phyloP scores from a whole-genome alignment of 305 asterid species.

The Euphrasia arctica region DNA sequence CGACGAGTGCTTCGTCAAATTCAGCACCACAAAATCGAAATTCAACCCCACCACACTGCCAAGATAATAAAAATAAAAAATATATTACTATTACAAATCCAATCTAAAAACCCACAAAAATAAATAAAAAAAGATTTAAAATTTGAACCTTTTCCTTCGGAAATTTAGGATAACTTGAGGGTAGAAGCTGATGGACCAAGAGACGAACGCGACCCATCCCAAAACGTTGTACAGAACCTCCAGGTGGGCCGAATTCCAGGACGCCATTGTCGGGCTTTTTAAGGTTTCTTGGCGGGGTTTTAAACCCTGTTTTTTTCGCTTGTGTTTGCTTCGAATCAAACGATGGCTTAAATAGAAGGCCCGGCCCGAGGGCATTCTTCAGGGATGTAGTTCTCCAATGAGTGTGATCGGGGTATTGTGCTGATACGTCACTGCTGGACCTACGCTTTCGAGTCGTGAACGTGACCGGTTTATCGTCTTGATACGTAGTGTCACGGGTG shows the following conservation, averaged over 20 bases:
- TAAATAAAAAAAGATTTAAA: not conserved
- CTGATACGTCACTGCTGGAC: not conserved
- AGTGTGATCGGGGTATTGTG: not conserved
- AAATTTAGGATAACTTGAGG: constrained; percentile 77
- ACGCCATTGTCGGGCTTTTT: constrained; percentile 41
- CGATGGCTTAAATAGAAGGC: constrained; percentile 6
- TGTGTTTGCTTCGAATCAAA: not conserved
- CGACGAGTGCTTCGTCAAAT: constrained; percentile 90
- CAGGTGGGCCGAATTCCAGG: constrained; percentile 66
- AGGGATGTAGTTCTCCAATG: not conserved
- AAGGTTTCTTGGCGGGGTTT: not conserved
- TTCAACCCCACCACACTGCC: constrained; percentile 87
- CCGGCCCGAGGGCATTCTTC: not conserved
- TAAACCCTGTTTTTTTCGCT: not conserved
- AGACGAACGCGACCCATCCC: constrained; percentile 82
- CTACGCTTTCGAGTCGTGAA: constrained; percentile 21
- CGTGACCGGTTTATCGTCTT: constrained; percentile 28
- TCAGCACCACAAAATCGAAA: constrained; percentile 77
- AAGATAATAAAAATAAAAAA: not conserved
- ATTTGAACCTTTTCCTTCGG: constrained; percentile 60
- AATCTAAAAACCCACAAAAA: constrained; percentile 1
- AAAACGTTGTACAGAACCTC: constrained; percentile 61
- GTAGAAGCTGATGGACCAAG: constrained; percentile 95
- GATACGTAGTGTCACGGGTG: constrained; percentile 7
- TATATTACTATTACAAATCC: not conserved